These are phyloP conservation scores for Chrysochromulina parva DNA, from an alignment of 78 protist species.

Conservation along the genomic window DNA sequence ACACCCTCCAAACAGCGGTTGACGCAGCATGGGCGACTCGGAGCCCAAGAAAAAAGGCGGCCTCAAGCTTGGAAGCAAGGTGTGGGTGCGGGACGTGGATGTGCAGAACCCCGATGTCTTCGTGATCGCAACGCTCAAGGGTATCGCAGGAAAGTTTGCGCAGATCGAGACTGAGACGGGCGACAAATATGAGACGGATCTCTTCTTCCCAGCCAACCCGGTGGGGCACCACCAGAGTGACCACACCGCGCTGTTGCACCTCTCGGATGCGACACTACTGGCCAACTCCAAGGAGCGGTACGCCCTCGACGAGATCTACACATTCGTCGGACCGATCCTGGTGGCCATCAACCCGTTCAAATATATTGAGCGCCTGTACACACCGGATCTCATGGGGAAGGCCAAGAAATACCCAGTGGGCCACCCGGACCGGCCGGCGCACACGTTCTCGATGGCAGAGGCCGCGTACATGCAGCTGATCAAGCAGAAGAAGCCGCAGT, in stretches of 20 bases:
- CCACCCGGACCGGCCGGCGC: slow-evolving; percentile 58
- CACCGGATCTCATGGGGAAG: slow-evolving; percentile 50
- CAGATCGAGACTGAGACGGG: no score
- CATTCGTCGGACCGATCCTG: slow-evolving; percentile 65
- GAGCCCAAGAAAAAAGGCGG: no score
- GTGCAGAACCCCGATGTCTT: no score
- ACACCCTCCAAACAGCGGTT: no score
- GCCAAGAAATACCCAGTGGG: not conserved
- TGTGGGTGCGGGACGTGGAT: no score
- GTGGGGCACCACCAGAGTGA: not conserved
- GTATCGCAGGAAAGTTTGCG: no score
- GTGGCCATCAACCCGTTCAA: slow-evolving; percentile 67
- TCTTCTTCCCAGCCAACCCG: no score
- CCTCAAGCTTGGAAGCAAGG: no score
- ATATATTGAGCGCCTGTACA: slow-evolving; percentile 56
- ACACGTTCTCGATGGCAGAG: slow-evolving; percentile 72
- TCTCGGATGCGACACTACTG: not conserved
- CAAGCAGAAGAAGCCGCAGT: slow-evolving; percentile 20
- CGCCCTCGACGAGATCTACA: slow-evolving; percentile 18
- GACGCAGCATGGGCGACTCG: no score
- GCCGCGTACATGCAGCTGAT: slow-evolving; percentile 56
- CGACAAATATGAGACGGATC: no score
- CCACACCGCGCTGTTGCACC: not conserved
- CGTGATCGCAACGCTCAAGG: no score
- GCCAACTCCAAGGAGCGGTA: not conserved